These are phyloP conservation scores for Lodderomyces metapsilosis DNA, from an alignment of 1,139 yeast genomes.

Conservation along the genomic window DNA sequence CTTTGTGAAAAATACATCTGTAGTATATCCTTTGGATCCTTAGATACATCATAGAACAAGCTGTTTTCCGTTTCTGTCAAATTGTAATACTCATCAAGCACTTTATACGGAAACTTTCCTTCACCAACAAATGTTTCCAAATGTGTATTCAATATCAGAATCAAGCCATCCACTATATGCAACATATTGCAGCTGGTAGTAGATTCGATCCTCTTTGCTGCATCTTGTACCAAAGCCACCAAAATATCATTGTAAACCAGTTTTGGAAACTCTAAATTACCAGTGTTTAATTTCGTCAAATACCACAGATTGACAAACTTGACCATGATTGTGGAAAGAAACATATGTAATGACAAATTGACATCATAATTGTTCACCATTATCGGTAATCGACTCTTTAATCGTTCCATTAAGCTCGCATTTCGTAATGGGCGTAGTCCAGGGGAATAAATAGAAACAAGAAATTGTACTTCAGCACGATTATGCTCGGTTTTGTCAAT, in stretches of 20 bases:
- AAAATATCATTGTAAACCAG: constrained; percentile 27
- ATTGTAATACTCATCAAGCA: constrained; percentile 16
- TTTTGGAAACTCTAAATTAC: constrained; percentile 34
- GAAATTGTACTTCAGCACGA: not conserved
- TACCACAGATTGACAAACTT: constrained; percentile 43
- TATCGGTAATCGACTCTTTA: constrained; percentile 21
- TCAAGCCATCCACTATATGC: constrained; percentile 24
- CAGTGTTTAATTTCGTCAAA: constrained; percentile 36
- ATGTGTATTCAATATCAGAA: constrained; percentile 28
- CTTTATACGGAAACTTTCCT: constrained; percentile 14
- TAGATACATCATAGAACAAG: constrained; percentile 12
- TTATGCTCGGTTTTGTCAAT: not conserved
- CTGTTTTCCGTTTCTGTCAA: constrained; percentile 7
- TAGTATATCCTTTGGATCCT: constrained; percentile 13
- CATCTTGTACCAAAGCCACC: constrained; percentile 28
- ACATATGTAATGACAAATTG: constrained; percentile 39
- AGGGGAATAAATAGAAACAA: not conserved
- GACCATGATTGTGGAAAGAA: constrained; percentile 33
- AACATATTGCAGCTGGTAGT: constrained; percentile 10
- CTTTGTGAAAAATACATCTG: constrained; percentile 14
- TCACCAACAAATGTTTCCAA: constrained; percentile 20
- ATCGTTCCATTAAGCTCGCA: not conserved
- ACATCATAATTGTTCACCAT: constrained; percentile 17
- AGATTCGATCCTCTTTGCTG: constrained; percentile 21
- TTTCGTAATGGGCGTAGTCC: not conserved